A percentile compares a stretch with the other conserved stretches of the same genome.
These are phyloP conservation scores for Asclepias syriaca DNA, from an alignment of 257 asterid genomes.

Conservation along the genomic window DNA sequence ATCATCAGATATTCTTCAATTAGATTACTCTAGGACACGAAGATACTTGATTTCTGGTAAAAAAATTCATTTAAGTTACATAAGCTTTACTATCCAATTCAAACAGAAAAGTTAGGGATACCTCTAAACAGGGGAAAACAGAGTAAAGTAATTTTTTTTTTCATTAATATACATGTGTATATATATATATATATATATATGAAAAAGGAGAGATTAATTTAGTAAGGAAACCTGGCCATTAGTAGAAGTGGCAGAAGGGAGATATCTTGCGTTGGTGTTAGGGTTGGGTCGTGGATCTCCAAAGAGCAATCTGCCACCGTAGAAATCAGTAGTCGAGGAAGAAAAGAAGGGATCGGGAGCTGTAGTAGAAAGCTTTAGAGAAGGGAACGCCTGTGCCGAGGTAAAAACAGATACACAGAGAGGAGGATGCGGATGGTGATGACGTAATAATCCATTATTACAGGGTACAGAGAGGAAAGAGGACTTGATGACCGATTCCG, in stretches of 20 bases:
- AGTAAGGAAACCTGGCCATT: constrained; percentile 1
- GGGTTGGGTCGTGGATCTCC: neutral
- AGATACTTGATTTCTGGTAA: neutral
- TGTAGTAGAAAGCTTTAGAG: neutral
- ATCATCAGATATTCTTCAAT: neutral
- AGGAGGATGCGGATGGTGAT: neutral
- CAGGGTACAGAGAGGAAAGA: neutral
- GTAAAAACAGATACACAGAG: neutral
- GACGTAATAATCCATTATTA: neutral
- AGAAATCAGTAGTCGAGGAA: neutral
- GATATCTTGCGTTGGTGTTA: neutral
- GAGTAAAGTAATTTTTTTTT: neutral
- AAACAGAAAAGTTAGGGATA: neutral
- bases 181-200: too few species aligned
- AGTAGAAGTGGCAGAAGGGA: neutral
- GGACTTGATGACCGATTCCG: neutral
- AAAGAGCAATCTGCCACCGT: neutral
- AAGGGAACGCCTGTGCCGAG: neutral
- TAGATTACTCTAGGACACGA: neutral
- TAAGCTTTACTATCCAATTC: neutral
- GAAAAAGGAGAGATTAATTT: neutral
- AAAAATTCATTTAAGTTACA: neutral
- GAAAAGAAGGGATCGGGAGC: neutral
- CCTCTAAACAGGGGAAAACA: neutral
- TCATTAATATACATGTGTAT: neutral